These are phyloP conservation scores for Iris macrosiphon DNA, from an alignment of 106 monocot genomes.

Conservation along the genomic window DNA sequence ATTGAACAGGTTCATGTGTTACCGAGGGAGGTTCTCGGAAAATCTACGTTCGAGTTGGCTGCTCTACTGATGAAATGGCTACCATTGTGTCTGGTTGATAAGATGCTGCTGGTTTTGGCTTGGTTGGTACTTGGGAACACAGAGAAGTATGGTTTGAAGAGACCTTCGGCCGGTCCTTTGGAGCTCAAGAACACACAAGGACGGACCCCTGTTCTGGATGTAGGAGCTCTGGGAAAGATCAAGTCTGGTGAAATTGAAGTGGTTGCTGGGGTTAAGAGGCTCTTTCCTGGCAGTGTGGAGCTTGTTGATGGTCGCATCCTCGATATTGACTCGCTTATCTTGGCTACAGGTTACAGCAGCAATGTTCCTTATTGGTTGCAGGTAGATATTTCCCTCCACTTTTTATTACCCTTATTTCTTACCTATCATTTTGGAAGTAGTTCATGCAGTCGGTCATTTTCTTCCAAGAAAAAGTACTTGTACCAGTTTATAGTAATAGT, in stretches of 20 bases:
- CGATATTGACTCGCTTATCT: conserved; percentile 11
- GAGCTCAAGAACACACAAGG: conserved; percentile 28
- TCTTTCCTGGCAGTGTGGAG: conserved; percentile 22
- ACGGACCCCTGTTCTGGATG: conserved; percentile 31
- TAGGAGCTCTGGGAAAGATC: conserved; percentile 23
- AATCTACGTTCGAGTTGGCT: conserved; percentile 21
- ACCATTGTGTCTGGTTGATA: conserved; percentile 20
- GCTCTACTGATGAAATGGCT: conserved; percentile 27
- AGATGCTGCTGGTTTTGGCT: conserved; percentile 14
- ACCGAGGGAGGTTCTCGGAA: conserved; percentile 26
- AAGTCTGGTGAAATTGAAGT: conserved; percentile 22
- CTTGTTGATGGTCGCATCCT: conserved; percentile 13
- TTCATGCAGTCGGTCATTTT: not conserved
- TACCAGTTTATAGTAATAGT: not conserved
- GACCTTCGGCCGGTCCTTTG: conserved; percentile 22
- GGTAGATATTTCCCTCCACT: too few species aligned
- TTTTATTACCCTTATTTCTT: too few species aligned
- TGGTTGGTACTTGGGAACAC: conserved; percentile 23
- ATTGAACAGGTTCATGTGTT: conserved; percentile 24
- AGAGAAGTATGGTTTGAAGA: conserved; percentile 22
- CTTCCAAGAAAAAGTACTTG: not conserved
- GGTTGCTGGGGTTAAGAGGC: conserved; percentile 21
- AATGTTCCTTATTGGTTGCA: conserved; percentile 33
- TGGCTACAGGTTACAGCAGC: conserved; percentile 32
- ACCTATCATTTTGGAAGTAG: not conserved